Conservation (phyloP, 2,329 filamentous ascomycete genomes). For the Pleurostoma richardsiae region DNA sequence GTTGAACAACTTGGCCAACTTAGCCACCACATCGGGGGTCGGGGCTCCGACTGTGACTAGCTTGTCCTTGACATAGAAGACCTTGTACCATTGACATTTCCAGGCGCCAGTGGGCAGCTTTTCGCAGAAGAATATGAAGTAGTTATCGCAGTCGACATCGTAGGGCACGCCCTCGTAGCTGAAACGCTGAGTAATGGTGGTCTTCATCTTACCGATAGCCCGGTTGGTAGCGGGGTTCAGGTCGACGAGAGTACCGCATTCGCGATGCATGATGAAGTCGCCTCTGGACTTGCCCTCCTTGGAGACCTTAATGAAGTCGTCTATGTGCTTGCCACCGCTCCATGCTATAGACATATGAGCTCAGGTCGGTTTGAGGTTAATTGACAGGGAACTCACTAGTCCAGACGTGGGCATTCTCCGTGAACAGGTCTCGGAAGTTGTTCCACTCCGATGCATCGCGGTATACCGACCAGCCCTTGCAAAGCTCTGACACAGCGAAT, state of each 20-base stretch:
- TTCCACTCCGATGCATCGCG: constrained; percentile 48
- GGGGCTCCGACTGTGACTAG: not conserved
- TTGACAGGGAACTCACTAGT: constrained; percentile 32
- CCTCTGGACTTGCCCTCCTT: constrained; percentile 43
- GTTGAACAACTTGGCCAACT: not conserved
- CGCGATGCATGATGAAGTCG: constrained; percentile 53
- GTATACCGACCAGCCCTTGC: constrained; percentile 49
- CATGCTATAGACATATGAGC: constrained; percentile 29
- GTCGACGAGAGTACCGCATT: constrained; percentile 42
- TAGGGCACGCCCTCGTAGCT: constrained; percentile 26
- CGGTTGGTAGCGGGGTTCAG: constrained; percentile 28
- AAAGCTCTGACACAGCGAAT: constrained; percentile 42
- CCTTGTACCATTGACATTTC: not conserved
- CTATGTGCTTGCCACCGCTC: constrained; percentile 34
- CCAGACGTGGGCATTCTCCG: constrained; percentile 40
- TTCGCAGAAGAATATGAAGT: constrained; percentile 42
- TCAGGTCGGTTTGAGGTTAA: not conserved
- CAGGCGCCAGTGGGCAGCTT: constrained; percentile 15
- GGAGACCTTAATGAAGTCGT: constrained; percentile 42
- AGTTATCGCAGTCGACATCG: constrained; percentile 46
- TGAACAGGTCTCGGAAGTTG: constrained; percentile 44
- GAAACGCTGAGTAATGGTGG: constrained; percentile 48
- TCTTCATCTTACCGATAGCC: constrained; percentile 48
- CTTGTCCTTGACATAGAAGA: not conserved
- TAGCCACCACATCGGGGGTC: not conserved